These are phyloP conservation scores for Geranium brycei DNA, from an alignment of 345 rosid species.

Conservation along the genomic window DNA sequence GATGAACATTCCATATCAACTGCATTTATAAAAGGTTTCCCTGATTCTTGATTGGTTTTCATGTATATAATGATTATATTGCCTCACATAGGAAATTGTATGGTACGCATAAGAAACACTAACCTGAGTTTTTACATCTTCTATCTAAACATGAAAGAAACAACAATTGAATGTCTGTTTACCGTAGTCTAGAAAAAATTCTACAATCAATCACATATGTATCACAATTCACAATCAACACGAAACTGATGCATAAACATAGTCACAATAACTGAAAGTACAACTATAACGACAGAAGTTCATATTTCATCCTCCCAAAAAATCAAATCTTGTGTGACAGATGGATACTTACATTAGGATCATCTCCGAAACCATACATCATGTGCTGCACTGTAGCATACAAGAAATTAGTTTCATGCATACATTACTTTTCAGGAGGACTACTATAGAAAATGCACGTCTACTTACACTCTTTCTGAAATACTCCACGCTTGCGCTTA, in stretches of 20 bases:
- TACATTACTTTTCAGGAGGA: neutral
- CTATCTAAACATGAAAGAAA: neutral
- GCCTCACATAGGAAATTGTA: too few relatives aligned
- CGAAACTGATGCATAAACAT: too few relatives aligned
- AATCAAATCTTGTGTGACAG: neutral
- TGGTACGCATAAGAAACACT: neutral
- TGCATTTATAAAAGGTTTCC: neutral
- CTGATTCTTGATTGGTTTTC: neutral
- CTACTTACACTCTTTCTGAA: slow-evolving; percentile 70
- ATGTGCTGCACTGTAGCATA: slow-evolving; percentile 68
- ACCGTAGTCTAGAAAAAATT: neutral
- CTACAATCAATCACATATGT: neutral
- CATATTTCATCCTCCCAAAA: too few relatives aligned
- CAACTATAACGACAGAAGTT: neutral
- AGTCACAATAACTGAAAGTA: neutral
- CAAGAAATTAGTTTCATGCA: neutral
- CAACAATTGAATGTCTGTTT: neutral
- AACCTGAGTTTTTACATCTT: neutral
- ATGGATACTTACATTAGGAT: slow-evolving; percentile 47
- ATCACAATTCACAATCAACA: neutral
- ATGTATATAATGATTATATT: too few relatives aligned
- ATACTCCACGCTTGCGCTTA: slow-evolving; percentile 75
- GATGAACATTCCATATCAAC: neutral
- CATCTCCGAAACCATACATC: slow-evolving; percentile 96
- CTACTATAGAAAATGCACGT: neutral